phyloP scores from a whole-genome alignment of 192 early-diverging fungal genomes.

The Mortierella claussenii region DNA sequence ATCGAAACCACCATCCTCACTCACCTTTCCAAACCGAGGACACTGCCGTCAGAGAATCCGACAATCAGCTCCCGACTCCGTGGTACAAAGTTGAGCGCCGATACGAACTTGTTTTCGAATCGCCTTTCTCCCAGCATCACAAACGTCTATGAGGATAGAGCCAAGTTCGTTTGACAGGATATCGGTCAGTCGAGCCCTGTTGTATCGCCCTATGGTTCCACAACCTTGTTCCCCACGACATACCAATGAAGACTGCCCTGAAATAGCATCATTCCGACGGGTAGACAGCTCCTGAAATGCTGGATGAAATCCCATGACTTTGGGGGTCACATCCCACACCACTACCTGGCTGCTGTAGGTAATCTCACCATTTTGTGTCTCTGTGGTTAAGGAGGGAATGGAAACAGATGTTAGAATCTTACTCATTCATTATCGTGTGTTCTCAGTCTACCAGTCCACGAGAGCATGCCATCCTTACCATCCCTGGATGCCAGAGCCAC shows the following conservation, averaged over 20 bases:
- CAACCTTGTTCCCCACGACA: no score
- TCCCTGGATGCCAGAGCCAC: slow-evolving; percentile 31
- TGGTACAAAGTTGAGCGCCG: slow-evolving; percentile 20
- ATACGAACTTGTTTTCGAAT: slow-evolving; percentile 42
- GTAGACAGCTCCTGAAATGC: slow-evolving; percentile 50
- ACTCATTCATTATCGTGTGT: not conserved
- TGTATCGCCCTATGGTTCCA: no score
- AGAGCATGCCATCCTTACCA: slow-evolving; percentile 1
- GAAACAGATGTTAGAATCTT: not conserved
- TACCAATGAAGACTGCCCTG: slow-evolving; percentile 48
- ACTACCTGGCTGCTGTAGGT: slow-evolving; percentile 35
- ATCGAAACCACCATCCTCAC: no score
- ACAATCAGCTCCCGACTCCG: slow-evolving; percentile 34
- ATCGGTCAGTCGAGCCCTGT: no score
- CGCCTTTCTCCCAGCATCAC: slow-evolving; percentile 39
- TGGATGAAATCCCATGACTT: slow-evolving; percentile 40
- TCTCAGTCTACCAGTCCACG: not conserved
- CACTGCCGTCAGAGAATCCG: slow-evolving; percentile 45
- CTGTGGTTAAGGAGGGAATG: not conserved
- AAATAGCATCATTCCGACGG: slow-evolving; percentile 36
- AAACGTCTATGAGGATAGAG: slow-evolving; percentile 20
- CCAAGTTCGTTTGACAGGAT: not conserved
- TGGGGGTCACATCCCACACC: slow-evolving; percentile 40
- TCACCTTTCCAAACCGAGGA: slow-evolving; percentile 47
- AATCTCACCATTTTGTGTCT: slow-evolving; percentile 2